Evolutionary conservation across 2,329 filamentous ascomycete species (phyloP).

Genomic region (Zymoseptoria ardabiliae): DNA sequence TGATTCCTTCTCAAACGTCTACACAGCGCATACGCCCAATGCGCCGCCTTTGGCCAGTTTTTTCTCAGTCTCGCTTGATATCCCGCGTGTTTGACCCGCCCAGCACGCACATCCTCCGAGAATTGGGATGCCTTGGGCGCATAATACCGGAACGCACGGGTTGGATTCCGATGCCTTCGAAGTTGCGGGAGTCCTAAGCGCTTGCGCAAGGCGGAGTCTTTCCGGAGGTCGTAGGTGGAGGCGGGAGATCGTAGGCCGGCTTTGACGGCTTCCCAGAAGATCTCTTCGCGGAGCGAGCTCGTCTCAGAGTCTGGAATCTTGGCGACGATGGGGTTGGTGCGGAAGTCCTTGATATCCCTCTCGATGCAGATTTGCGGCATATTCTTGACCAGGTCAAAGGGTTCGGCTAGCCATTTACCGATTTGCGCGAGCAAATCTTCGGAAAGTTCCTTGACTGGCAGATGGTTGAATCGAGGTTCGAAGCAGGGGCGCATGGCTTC

Average conservation of each 20-base stretch:
- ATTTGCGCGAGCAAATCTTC: neutral
- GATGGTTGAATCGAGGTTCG: neutral
- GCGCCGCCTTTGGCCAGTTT: neutral
- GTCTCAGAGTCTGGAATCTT: neutral
- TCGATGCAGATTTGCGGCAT: neutral
- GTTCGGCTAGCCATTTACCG: neutral
- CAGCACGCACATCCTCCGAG: neutral
- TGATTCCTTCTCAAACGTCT: neutral
- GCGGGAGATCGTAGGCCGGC: neutral
- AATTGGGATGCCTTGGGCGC: neutral
- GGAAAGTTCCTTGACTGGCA: neutral
- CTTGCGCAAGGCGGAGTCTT: neutral
- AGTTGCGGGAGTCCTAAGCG: neutral
- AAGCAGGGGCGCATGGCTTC: neutral
- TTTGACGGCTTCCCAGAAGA: neutral
- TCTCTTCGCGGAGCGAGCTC: neutral
- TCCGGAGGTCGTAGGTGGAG: neutral
- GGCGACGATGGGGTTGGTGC: neutral
- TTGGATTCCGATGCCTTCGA: neutral
- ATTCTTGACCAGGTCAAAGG: neutral
- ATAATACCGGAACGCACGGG: neutral
- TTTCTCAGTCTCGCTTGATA: neutral
- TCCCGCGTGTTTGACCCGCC: too few relatives aligned
- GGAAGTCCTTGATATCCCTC: neutral
- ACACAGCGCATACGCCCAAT: neutral